Conservation (phyloP, 192 early-diverging fungal species). For the Phlyctochytrium planicorne region DNA sequence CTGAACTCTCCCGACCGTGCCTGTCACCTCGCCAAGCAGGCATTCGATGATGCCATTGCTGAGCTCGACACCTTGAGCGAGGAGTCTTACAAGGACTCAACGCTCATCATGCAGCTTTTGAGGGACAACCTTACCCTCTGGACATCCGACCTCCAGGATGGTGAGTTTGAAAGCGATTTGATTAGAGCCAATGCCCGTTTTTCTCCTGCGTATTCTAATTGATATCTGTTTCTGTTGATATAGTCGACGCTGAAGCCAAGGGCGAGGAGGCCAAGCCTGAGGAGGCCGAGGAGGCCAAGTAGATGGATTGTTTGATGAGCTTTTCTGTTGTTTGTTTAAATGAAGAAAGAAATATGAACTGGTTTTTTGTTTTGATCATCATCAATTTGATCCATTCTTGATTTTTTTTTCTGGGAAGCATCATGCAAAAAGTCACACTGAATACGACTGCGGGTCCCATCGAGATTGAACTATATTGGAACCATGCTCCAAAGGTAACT, state of each 20-base stretch:
- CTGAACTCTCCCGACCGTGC: conserved; percentile 96
- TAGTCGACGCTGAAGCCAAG: conserved; percentile 45
- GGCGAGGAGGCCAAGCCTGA: conserved; percentile 51
- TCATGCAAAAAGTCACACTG: conserved; percentile 35
- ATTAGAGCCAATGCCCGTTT: too few species aligned
- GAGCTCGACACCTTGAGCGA: conserved; percentile 98
- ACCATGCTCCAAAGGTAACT: conserved; percentile 66
- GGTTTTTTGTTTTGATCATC: too few species aligned
- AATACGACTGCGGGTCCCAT: conserved; percentile 56
- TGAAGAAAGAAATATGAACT: too few species aligned
- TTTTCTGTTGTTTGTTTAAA: too few species aligned
- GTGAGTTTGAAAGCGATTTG: too few species aligned
- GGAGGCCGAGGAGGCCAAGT: conserved; percentile 50
- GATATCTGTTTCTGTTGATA: background rate
- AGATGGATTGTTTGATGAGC: too few species aligned
- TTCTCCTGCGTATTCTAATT: conserved; percentile 7
- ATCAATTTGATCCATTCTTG: too few species aligned
- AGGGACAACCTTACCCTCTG: conserved; percentile 99
- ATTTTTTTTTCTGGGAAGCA: too few species aligned
- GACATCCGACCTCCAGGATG: conserved; percentile 95
- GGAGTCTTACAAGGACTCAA: conserved; percentile 99
- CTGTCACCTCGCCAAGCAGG: conserved; percentile 94
- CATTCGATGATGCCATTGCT: conserved; percentile 99
- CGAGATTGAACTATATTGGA: conserved; percentile 80
- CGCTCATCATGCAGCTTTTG: conserved; percentile 99